A percentile compares a stretch with the other conserved stretches of the same genome.
These are phyloP conservation scores for Chlorophyllum brunneum DNA, from an alignment of 768 basidiomycete genomes.

Conservation along the genomic window DNA sequence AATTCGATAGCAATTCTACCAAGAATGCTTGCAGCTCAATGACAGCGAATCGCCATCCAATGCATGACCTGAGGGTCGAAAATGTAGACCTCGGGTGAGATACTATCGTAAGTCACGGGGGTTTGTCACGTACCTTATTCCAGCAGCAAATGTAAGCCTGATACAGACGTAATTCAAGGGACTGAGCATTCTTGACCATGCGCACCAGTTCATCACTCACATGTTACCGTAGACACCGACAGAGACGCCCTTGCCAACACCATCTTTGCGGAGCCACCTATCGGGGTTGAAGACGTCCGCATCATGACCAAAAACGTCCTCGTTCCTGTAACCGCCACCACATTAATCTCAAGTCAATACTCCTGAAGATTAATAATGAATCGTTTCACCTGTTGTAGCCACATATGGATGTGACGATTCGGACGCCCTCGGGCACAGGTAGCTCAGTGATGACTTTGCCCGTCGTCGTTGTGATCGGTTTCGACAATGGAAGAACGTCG, in stretches of 20 bases:
- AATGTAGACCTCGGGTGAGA: neutral
- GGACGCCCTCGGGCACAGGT: slow-evolving; percentile 46
- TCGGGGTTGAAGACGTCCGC: slow-evolving; percentile 51
- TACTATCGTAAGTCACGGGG: too few species aligned
- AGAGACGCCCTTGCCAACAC: slow-evolving; percentile 33
- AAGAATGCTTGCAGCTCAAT: slow-evolving; percentile 57
- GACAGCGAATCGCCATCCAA: slow-evolving; percentile 38
- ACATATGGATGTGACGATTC: slow-evolving; percentile 48
- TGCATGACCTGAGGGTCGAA: slow-evolving; percentile 24
- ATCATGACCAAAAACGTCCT: slow-evolving; percentile 53
- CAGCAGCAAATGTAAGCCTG: slow-evolving; percentile 29
- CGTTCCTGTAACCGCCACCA: slow-evolving; percentile 30
- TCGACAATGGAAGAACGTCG: slow-evolving; percentile 56
- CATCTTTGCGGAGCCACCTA: slow-evolving; percentile 43
- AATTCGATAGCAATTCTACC: slow-evolving; percentile 49
- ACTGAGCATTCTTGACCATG: slow-evolving; percentile 5
- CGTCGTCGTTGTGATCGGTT: slow-evolving; percentile 41
- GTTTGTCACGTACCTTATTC: slow-evolving; percentile 23
- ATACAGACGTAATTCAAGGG: neutral
- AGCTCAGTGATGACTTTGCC: slow-evolving; percentile 41
- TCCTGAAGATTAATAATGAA: neutral
- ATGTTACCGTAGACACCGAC: slow-evolving; percentile 45
- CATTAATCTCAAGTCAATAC: neutral
- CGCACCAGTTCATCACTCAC: slow-evolving; percentile 22
- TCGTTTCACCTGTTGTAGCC: slow-evolving; percentile 47